phyloP scores from a whole-genome alignment of 495 filamentous ascomycete genomes.

The Penicillium bialowiezense region DNA sequence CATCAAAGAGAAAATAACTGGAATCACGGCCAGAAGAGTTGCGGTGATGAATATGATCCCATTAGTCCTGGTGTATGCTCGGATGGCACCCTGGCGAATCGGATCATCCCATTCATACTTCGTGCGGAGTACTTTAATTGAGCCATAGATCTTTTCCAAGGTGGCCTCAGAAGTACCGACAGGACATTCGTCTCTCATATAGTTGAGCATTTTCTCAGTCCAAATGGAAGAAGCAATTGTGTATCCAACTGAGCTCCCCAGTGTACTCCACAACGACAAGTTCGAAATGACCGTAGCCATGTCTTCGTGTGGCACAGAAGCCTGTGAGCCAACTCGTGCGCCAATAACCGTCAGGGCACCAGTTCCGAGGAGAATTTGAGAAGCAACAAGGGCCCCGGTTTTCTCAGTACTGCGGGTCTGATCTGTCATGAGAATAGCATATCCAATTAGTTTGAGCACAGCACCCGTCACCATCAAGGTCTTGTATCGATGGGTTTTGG shows the following conservation, averaged over 20 bases:
- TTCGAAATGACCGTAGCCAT: neutral
- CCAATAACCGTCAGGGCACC: neutral
- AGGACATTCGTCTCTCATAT: neutral
- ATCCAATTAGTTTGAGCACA: neutral
- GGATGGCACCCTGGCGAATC: neutral
- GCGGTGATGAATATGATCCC: neutral
- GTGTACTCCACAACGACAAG: neutral
- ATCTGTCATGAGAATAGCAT: neutral
- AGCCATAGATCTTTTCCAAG: neutral
- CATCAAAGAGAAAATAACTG: neutral
- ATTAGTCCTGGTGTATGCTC: neutral
- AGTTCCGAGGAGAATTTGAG: neutral
- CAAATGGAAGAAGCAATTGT: neutral
- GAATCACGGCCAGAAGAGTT: neutral
- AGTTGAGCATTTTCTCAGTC: neutral
- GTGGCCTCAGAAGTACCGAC: neutral
- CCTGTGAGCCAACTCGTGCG: neutral
- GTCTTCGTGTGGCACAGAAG: conserved; percentile 1
- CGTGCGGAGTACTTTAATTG: neutral
- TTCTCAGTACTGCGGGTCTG: neutral
- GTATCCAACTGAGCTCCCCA: neutral
- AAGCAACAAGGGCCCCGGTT: neutral
- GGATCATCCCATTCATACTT: neutral
- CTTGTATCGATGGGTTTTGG: neutral
- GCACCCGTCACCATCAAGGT: neutral